Evolutionary conservation across 306 rosid species (phyloP).

Genomic region (Begonia loranthoides): DNA sequence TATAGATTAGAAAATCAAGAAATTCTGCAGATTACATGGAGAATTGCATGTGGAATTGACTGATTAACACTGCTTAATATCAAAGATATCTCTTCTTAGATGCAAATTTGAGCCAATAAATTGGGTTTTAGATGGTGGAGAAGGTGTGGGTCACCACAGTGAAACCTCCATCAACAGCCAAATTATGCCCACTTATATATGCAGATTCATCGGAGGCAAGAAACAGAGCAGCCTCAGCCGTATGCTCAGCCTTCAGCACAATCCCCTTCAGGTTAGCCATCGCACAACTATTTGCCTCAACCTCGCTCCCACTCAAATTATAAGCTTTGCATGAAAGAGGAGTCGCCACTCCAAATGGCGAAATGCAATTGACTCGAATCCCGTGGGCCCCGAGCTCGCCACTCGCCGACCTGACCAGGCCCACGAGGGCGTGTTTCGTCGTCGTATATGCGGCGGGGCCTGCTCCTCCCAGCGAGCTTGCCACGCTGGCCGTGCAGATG

Average conservation of each 20-base stretch:
- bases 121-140: slow-evolving; percentile 7
- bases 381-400: slow-evolving; percentile 69
- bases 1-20: not conserved
- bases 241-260: slow-evolving; percentile 50
- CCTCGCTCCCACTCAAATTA: slow-evolving; percentile 29
- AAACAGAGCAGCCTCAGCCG: slow-evolving; percentile 75
- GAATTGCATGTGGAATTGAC: slow-evolving; percentile 2
- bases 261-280: slow-evolving; percentile 57
- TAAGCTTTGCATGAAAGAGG: slow-evolving; percentile 47
- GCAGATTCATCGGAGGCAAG: slow-evolving; percentile 70
- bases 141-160: slow-evolving; percentile 29
- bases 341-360: slow-evolving; percentile 82
- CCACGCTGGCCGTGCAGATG: slow-evolving; percentile 72
- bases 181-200: slow-evolving; percentile 68
- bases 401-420: slow-evolving; percentile 53
- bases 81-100: not conserved
- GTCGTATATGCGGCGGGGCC: slow-evolving; percentile 55
- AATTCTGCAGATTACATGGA: slow-evolving; percentile 18
- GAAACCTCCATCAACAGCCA: slow-evolving; percentile 80
- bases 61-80: not conserved
- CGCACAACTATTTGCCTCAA: slow-evolving; percentile 27
- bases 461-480: slow-evolving; percentile 46
- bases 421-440: slow-evolving; percentile 62
- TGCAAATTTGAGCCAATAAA: not conserved
- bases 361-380: slow-evolving; percentile 65